These are phyloP conservation scores for Phialemoniopsis sp. DNA, from an alignment of 2,329 filamentous ascomycete species.

Conservation along the genomic window DNA sequence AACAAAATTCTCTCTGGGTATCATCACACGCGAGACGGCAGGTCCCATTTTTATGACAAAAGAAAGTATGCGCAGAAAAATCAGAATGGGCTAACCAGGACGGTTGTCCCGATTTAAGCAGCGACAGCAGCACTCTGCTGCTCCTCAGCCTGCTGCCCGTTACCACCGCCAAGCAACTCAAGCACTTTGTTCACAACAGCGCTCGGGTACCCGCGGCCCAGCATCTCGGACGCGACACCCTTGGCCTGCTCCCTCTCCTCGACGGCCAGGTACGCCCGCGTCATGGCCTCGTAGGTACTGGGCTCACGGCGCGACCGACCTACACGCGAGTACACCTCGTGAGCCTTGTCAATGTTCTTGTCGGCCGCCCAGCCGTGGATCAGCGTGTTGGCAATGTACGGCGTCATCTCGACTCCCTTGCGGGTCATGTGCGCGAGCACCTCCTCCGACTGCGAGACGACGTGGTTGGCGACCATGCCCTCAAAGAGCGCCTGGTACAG, in stretches of 20 bases:
- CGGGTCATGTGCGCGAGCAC: slow-evolving; percentile 72
- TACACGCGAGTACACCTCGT: slow-evolving; percentile 75
- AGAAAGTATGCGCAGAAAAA: no score
- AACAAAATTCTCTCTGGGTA: no score
- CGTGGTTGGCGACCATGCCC: slow-evolving; percentile 92
- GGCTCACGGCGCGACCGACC: slow-evolving; percentile 79
- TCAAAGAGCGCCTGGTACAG: slow-evolving; percentile 97
- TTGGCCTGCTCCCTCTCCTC: slow-evolving; percentile 77
- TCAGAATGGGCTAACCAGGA: no score
- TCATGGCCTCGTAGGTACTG: slow-evolving; percentile 99
- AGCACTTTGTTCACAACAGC: slow-evolving; percentile 93
- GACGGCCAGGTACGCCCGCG: slow-evolving; percentile 80
- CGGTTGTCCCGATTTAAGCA: no score
- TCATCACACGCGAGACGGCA: no score
- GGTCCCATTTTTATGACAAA: no score
- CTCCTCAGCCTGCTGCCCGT: slow-evolving; percentile 38
- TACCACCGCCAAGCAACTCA: slow-evolving; percentile 70
- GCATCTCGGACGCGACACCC: slow-evolving; percentile 81
- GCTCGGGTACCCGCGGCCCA: slow-evolving; percentile 82
- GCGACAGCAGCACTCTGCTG: no score
- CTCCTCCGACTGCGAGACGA: slow-evolving; percentile 70
- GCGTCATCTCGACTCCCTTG: slow-evolving; percentile 77
- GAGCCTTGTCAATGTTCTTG: slow-evolving; percentile 74
- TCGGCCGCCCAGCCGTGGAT: slow-evolving; percentile 94
- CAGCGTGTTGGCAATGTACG: slow-evolving; percentile 96